These are phyloP conservation scores for Magnolia officinalis DNA, from an alignment of 164 flowering plant genomes.

Conservation along the genomic window DNA sequence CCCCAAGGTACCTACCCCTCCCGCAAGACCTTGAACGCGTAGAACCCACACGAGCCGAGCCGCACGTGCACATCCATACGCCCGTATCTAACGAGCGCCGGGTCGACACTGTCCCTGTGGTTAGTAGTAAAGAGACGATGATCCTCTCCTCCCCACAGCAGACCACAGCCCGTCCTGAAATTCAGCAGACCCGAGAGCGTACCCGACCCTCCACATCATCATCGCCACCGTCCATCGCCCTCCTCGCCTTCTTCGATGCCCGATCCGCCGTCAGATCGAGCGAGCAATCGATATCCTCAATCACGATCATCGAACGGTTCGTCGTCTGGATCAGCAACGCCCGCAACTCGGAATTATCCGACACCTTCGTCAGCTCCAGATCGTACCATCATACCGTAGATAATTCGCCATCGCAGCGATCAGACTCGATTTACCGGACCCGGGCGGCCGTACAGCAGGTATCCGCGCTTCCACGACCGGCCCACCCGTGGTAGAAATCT, in stretches of 20 bases:
- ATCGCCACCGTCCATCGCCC: neutral
- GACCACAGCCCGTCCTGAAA: constrained; percentile 75
- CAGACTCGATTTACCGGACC: constrained; percentile 63
- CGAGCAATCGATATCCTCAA: constrained; percentile 81
- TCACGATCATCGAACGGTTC: constrained; percentile 54
- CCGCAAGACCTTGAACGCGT: constrained; percentile 43
- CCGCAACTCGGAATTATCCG: constrained; percentile 55
- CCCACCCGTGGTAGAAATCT: constrained; percentile 63
- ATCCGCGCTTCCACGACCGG: constrained; percentile 69
- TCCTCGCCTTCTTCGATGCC: neutral
- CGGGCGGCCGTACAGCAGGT: constrained; percentile 57
- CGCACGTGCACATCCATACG: constrained; percentile 67
- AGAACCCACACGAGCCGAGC: constrained; percentile 39
- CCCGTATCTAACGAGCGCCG: constrained; percentile 53
- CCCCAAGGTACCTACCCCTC: constrained; percentile 44
- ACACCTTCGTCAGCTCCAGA: constrained; percentile 57
- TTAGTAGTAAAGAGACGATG: constrained; percentile 69
- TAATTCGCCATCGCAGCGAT: constrained; percentile 74
- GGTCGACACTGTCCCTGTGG: constrained; percentile 54
- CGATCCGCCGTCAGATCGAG: constrained; percentile 47
- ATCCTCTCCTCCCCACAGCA: constrained; percentile 70
- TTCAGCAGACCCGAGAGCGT: constrained; percentile 59
- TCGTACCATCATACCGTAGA: constrained; percentile 57
- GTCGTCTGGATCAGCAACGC: constrained; percentile 53
- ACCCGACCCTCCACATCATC: constrained; percentile 41